A percentile compares a stretch with the other conserved stretches of the same genome.
These are phyloP conservation scores for Neonectria ditissima DNA, from an alignment of 2,329 filamentous ascomycete genomes.

Conservation along the genomic window DNA sequence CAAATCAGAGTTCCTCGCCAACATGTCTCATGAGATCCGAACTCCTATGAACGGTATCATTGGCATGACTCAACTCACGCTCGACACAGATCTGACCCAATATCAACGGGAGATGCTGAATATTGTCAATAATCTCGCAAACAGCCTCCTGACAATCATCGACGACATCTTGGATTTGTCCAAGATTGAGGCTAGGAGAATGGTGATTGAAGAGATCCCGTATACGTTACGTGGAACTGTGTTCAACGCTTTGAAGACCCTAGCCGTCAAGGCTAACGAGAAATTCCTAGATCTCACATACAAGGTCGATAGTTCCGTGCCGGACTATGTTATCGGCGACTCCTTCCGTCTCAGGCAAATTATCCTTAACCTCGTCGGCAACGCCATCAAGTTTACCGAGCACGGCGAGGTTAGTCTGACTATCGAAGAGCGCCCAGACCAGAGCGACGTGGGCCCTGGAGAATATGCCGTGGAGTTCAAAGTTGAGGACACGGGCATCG, in stretches of 20 bases:
- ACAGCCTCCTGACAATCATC: constrained; percentile 96
- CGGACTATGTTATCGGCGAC: constrained; percentile 95
- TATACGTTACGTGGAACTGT: constrained; percentile 95
- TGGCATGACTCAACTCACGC: constrained; percentile 95
- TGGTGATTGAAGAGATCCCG: constrained; percentile 98
- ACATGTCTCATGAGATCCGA: constrained; percentile 86
- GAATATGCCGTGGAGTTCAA: constrained; percentile 97
- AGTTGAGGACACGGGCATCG: constrained; percentile 95
- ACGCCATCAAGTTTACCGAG: constrained; percentile 99
- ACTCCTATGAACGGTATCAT: constrained; percentile 99
- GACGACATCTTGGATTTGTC: constrained; percentile 83
- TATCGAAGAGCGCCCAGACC: constrained; percentile 77
- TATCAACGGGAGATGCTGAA: constrained; percentile 99
- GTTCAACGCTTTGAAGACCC: constrained; percentile 95
- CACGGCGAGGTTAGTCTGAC: constrained; percentile 94
- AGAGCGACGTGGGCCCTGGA: constrained; percentile 72
- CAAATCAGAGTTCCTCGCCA: constrained; percentile 97
- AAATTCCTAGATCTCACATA: constrained; percentile 94
- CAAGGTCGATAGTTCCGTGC: constrained; percentile 91
- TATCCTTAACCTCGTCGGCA: constrained; percentile 96
- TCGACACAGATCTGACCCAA: constrained; percentile 93
- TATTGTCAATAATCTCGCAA: constrained; percentile 95
- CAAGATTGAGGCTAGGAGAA: constrained; percentile 93
- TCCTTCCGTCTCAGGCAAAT: constrained; percentile 97
- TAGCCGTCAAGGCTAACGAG: constrained; percentile 98